Evolutionary conservation across 2,329 filamentous ascomycete species (phyloP).

Genomic region (Boeremia lycopersici): DNA sequence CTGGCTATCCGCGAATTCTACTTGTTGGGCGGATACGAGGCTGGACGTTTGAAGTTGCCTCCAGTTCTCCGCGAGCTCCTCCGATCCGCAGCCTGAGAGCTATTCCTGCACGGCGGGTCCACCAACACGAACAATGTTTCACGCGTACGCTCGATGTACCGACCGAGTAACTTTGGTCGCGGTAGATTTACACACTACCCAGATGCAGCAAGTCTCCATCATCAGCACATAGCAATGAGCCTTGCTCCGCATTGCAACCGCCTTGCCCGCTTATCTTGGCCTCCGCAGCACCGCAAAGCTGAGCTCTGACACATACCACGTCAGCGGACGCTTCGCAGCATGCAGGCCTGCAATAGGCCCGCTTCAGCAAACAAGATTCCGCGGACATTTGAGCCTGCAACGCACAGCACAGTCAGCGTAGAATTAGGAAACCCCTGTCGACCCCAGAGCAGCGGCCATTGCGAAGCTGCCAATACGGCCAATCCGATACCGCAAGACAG

Average conservation of each 20-base stretch:
- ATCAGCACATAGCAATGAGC: not conserved
- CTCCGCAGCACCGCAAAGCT: slow-evolving; percentile 3
- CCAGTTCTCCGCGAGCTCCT: slow-evolving; percentile 1
- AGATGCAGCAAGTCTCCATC: not conserved
- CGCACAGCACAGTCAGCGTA: slow-evolving; percentile 12
- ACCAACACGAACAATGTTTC: not conserved
- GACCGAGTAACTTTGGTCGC: not conserved
- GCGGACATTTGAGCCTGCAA: slow-evolving; percentile 5
- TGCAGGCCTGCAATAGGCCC: not conserved
- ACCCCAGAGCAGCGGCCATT: not conserved
- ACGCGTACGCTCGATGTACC: not conserved
- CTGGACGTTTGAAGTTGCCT: not conserved
- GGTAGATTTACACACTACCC: not conserved
- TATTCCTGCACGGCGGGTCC: not conserved
- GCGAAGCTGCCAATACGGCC: not conserved
- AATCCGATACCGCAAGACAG: not conserved
- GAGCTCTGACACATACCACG: not conserved
- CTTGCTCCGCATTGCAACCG: not conserved
- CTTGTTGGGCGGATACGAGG: slow-evolving; percentile 1
- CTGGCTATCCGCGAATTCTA: not conserved
- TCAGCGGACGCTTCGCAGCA: slow-evolving; percentile 4
- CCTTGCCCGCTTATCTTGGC: not conserved
- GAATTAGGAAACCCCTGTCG: not conserved
- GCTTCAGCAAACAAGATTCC: not conserved
- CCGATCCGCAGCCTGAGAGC: not conserved